Base-by-base conservation (phyloP, 192 early-diverging fungal species). In the Dimargaris verticillata region DNA sequence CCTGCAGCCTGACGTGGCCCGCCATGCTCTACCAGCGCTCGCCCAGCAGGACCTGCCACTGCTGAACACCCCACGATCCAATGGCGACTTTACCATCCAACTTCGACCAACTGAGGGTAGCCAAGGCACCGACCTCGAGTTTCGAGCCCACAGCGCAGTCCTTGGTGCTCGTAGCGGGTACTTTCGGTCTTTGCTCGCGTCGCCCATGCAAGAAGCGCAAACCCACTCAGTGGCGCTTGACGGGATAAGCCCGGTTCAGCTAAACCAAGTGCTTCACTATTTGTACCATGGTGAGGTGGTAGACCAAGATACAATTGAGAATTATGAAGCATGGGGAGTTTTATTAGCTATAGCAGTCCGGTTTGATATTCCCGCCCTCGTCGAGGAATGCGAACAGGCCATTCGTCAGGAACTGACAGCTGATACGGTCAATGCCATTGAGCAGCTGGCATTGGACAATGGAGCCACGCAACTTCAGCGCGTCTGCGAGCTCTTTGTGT, bases 1-100 rank as follows among this genome's bases (percentile, higher is more conserved):
- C 44, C 71, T 76, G n/a, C 63, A 66, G 5, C 61, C 61, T 29
- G 66, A 65, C n/a, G 53, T 72, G 24, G 43, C 20, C 20, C 57
- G 57, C 33, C 57, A 41, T 25, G 17, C 33, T 2, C 33, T 38
- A 7, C 33, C 33, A 38, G 33, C 33, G 33, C 33, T 38, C 7
- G 33, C 33, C 33, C 33, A 38, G 33, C 33, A 38, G 3, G 33
- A 38, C 33, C 33, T 38, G 33, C 33, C 33, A 38, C 33, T 38
- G 33, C 33, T 38, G 33, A 38, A 38, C 33, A 38, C 33, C 33
- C 33, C 33, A 7, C 33, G 4, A 47, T 47, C 46, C 46, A 11
- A 20, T 1, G 20, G 46, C 46, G 46, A 47, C 46, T 47, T 47
- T n/a, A 47, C 46, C 12, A 15, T 47, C 3, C 17, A 4, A 12